Conservation (phyloP, 2,329 filamentous ascomycete genomes). For the Penicillium italicum region DNA sequence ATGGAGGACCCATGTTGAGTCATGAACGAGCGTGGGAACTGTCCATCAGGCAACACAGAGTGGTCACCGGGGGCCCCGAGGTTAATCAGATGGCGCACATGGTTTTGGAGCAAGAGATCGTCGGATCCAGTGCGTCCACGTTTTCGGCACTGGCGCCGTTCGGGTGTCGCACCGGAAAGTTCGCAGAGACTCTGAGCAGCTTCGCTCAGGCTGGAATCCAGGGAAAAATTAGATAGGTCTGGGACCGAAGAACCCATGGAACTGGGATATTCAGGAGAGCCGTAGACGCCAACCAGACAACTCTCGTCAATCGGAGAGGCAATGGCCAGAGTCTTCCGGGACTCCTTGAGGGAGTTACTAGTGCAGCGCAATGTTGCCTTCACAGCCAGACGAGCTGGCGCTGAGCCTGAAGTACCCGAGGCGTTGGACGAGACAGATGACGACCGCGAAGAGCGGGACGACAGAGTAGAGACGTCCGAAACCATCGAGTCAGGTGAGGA, state of each 20-base stretch:
- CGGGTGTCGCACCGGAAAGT: slow-evolving; percentile 34
- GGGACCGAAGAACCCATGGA: slow-evolving; percentile 25
- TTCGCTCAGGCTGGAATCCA: slow-evolving; percentile 35
- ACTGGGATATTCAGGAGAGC: slow-evolving; percentile 35
- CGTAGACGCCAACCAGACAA: slow-evolving; percentile 32
- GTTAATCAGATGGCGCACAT: slow-evolving; percentile 39
- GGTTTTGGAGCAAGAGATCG: slow-evolving; percentile 37
- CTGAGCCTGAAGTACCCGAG: slow-evolving; percentile 31
- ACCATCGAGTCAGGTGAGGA: slow-evolving; percentile 62
- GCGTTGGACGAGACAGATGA: slow-evolving; percentile 46
- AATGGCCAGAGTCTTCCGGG: slow-evolving; percentile 35
- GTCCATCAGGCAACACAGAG: slow-evolving; percentile 32
- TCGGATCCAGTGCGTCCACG: slow-evolving; percentile 41
- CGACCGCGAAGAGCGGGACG: slow-evolving; percentile 53
- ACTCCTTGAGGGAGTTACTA: slow-evolving; percentile 38
- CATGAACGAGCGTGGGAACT: slow-evolving; percentile 33
- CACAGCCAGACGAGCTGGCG: slow-evolving; percentile 36
- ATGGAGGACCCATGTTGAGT: slow-evolving; percentile 20
- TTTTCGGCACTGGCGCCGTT: slow-evolving; percentile 34
- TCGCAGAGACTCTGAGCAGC: slow-evolving; percentile 43
- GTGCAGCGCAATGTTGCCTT: slow-evolving; percentile 42
- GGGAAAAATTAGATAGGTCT: slow-evolving; percentile 36
- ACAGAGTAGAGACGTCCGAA: slow-evolving; percentile 56
- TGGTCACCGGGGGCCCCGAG: slow-evolving; percentile 25
- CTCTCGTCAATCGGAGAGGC: slow-evolving; percentile 40